Base-by-base conservation (phyloP, 2,329 filamentous ascomycete species). In the Nemania bipapillata region DNA sequence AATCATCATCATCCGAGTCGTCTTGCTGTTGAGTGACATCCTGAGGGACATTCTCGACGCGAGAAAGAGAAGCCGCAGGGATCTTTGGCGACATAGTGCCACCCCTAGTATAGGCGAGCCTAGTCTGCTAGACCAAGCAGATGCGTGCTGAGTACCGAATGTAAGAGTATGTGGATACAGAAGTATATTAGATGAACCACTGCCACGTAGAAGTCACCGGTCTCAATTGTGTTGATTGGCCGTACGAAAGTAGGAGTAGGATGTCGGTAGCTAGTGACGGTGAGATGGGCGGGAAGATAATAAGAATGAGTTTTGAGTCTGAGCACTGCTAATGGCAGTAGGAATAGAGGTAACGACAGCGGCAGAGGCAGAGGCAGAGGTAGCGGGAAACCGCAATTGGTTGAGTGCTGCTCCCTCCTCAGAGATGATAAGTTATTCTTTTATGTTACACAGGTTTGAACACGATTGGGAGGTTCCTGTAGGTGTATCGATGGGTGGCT, bases 1-100 rank as follows among this genome's bases (percentile, higher is more conserved):
- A 84, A 26, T 79, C 76, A 69, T 87, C 83, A 57, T 87, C 83
- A 35, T 86, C 83, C 54, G 78, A 77, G 4, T 72, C 50, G 24
- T 70, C 54, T 35, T 40, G 54, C 28, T 57, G 62, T 11, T 37
- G 30, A 12, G 60, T 4, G 24, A 49, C 6, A 49, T 59, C 49
- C 40, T 37, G 30, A 12, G 60, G 6, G 24, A 49, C 6, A 49
- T 59, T 42, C 40, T 50, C 66, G 15, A 17, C 28, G 20, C 2
- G 35, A 56, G 66, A 12, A 60, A 30, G n/a, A 56, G 61, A 55
- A 15, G 40, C 47, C 8, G 22, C 52, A 5, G 60, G 26, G 26
- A 22, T 32, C 0, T 49, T 40, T 9, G 12, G 3, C 45, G 65
- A 60, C 68, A 70, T 70, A n/a, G 40, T 60, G 59, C 37, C 30